Conservation (phyloP, 2,329 filamentous ascomycete genomes). For the Claviceps cyperi region DNA sequence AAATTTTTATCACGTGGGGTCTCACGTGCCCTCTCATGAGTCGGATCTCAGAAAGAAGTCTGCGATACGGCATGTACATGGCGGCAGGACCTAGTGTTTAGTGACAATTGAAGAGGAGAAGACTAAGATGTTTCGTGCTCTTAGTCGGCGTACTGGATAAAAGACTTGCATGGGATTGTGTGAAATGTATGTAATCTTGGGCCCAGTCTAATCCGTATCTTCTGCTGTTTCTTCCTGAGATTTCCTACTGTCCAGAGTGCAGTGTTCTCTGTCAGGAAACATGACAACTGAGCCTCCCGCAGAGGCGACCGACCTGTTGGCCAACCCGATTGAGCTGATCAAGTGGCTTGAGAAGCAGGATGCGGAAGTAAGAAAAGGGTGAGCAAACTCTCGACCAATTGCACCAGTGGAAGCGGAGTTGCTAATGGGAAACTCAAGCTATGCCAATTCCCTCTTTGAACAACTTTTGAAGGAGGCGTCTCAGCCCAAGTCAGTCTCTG, state of each 20-base stretch:
- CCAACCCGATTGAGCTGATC: constrained; percentile 21
- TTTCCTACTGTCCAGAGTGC: not conserved
- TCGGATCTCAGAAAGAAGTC: not conserved
- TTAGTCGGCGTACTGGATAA: not conserved
- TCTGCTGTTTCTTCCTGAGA: not conserved
- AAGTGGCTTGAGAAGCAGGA: constrained; percentile 30
- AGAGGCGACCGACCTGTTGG: constrained; percentile 18
- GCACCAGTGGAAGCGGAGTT: not conserved
- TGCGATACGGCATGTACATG: not conserved
- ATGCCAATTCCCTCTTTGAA: constrained; percentile 29
- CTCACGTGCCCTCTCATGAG: constrained; percentile 14
- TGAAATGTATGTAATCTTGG: constrained; percentile 1
- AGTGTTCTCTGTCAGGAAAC: not conserved
- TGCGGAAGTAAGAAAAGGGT: constrained; percentile 21
- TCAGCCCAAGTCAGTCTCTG: constrained; percentile 39
- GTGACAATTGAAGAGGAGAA: not conserved
- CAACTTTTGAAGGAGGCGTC: constrained; percentile 33
- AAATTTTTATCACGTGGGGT: constrained; percentile 20
- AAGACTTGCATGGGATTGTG: not conserved
- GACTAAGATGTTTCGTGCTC: not conserved
- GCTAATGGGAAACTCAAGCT: constrained; percentile 8
- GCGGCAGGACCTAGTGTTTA: too few relatives aligned
- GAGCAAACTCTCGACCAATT: constrained; percentile 10
- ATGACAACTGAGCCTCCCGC: constrained; percentile 11
- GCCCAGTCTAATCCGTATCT: not conserved